These are phyloP conservation scores for Acer saccharum DNA, from an alignment of 345 rosid species.

Conservation along the genomic window DNA sequence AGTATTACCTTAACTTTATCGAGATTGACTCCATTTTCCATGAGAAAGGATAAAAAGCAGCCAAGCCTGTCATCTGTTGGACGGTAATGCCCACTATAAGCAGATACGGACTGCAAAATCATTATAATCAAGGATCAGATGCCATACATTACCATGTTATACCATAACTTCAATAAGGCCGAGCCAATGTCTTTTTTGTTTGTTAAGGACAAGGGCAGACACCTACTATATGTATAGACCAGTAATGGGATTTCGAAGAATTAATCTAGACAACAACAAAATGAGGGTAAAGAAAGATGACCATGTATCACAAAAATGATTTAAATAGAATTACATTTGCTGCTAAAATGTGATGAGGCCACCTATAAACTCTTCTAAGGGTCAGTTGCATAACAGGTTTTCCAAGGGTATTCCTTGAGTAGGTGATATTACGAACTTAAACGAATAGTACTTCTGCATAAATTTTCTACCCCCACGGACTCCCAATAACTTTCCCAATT, in stretches of 20 bases:
- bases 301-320: not conserved
- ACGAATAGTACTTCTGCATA: not conserved
- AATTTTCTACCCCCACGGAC: not conserved
- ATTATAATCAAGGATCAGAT: slow-evolving; percentile 13
- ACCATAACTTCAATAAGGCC: not conserved
- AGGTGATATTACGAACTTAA: not conserved
- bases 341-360: not conserved
- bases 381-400: not conserved
- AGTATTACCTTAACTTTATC: slow-evolving; percentile 64
- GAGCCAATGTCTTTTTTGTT: not conserved
- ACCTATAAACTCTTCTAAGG: not conserved
- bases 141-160: not conserved
- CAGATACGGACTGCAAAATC: slow-evolving; percentile 68
- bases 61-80: slow-evolving; percentile 76
- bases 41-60: slow-evolving; percentile 60
- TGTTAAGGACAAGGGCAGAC: not conserved
- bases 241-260: not conserved
- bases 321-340: not conserved
- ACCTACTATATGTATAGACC: not conserved
- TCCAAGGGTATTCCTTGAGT: not conserved
- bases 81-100: slow-evolving; percentile 92
- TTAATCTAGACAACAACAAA: not conserved
- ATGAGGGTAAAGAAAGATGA: not conserved
- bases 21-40: slow-evolving; percentile 67
- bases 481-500: not conserved